Conservation (phyloP, 805 yeast genomes). For the Sugiyamaella americana region DNA sequence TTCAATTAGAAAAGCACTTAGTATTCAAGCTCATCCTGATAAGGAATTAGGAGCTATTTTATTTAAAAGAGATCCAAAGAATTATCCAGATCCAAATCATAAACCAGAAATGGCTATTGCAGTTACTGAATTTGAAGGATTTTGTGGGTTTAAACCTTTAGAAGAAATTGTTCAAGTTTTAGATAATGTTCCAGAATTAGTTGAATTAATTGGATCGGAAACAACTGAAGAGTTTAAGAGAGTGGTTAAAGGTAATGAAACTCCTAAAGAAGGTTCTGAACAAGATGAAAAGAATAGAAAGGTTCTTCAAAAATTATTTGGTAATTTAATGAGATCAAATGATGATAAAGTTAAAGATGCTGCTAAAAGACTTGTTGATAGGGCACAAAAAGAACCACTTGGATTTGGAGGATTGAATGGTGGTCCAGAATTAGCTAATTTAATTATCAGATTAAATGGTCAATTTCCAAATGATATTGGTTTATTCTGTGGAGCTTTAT, state of each 20-base stretch:
- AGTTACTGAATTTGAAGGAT: conserved; percentile 91
- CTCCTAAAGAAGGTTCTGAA: conserved; percentile 41
- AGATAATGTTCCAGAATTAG: conserved; percentile 69
- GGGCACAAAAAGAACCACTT: conserved; percentile 55
- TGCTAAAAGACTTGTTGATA: conserved; percentile 57
- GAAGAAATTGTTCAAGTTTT: conserved; percentile 66
- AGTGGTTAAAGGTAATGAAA: conserved; percentile 19
- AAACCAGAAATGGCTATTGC: conserved; percentile 99
- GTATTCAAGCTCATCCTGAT: conserved; percentile 98
- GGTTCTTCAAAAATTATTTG: conserved; percentile 68
- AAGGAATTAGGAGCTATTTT: conserved; percentile 64
- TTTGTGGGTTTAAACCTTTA: conserved; percentile 95
- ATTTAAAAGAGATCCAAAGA: conserved; percentile 77
- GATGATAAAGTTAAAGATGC: conserved; percentile 49
- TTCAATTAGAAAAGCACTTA: conserved; percentile 85
- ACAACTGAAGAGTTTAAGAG: conserved; percentile 44
- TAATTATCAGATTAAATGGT: conserved; percentile 68
- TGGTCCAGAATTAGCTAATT: conserved; percentile 51
- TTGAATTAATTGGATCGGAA: conserved; percentile 60
- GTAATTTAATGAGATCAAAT: conserved; percentile 77
- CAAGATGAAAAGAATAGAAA: conserved; percentile 56
- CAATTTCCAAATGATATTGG: conserved; percentile 96
- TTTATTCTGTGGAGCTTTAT: conserved; percentile 87
- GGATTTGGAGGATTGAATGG: conserved; percentile 41
- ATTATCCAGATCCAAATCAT: conserved; percentile 97